phyloP scores from a whole-genome alignment of 169 alveolate genomes.

The Miamiensis avidus region DNA sequence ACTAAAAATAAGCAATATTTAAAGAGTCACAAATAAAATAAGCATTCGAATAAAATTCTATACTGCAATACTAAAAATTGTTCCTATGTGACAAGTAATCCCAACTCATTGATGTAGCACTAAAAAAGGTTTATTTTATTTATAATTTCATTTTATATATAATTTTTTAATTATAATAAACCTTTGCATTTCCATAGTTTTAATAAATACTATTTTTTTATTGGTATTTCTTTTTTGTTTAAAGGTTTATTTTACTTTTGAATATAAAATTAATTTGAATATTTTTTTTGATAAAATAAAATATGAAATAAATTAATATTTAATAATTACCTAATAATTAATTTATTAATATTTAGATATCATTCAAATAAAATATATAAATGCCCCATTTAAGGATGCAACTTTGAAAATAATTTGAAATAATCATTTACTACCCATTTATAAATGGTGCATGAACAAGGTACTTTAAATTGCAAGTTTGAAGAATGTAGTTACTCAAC shows the following conservation, averaged over 20 bases:
- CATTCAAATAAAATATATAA: neutral
- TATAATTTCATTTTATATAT: no score
- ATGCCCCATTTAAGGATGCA: neutral
- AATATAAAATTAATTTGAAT: no score
- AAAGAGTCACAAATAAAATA: neutral
- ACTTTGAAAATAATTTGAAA: neutral
- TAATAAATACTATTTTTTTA: no score
- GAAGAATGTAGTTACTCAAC: neutral
- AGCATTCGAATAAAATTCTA: neutral
- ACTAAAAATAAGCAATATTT: neutral
- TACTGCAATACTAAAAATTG: neutral
- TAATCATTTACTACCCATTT: neutral
- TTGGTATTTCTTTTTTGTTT: neutral
- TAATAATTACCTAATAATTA: no score
- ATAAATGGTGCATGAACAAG: neutral
- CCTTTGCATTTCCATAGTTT: no score
- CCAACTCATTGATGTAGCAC: neutral
- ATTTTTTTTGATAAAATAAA: no score
- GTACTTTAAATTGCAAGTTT: neutral
- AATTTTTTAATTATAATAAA: no score
- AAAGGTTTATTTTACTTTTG: no score
- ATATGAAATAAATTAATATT: no score
- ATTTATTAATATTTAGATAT: neutral
- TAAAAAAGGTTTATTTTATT: neutral
- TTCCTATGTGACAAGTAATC: neutral